These are phyloP conservation scores for Fusarium anguioides DNA, from an alignment of 2,329 filamentous ascomycete genomes.

Conservation along the genomic window DNA sequence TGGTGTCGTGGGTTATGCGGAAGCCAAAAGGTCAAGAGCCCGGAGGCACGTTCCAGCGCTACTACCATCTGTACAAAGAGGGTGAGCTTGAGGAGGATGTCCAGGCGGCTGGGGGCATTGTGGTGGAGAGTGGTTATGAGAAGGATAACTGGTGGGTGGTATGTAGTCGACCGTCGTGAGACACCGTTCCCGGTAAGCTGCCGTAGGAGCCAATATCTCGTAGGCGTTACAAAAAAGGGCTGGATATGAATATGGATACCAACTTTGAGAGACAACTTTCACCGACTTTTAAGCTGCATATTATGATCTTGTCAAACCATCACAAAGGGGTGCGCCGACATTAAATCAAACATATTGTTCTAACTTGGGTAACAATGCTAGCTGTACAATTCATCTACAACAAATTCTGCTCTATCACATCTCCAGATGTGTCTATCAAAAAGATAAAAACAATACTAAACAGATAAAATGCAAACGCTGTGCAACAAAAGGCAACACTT, in stretches of 20 bases:
- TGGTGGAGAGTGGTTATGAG: slow-evolving; percentile 88
- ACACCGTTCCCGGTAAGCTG: slow-evolving; percentile 16
- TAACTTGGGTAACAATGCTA: slow-evolving; percentile 28
- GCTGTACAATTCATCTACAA: slow-evolving; percentile 36
- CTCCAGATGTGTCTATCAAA: slow-evolving; percentile 28
- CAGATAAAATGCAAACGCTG: slow-evolving; percentile 23
- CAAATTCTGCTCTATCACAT: slow-evolving; percentile 31
- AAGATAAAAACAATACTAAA: slow-evolving; percentile 10
- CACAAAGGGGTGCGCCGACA: slow-evolving; percentile 13
- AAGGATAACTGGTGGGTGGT: slow-evolving; percentile 99
- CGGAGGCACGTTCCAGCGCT: slow-evolving; percentile 80
- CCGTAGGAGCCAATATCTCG: slow-evolving; percentile 3
- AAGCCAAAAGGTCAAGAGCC: slow-evolving; percentile 46
- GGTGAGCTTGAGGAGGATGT: slow-evolving; percentile 90
- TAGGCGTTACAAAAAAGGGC: slow-evolving; percentile 18
- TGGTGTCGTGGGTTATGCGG: slow-evolving; percentile 91
- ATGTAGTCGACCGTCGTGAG: slow-evolving; percentile 49
- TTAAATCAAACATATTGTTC: slow-evolving; percentile 14
- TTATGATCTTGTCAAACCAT: slow-evolving; percentile 19
- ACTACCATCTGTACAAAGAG: slow-evolving; percentile 91
- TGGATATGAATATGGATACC: slow-evolving; percentile 9
- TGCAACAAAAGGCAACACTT: slow-evolving; percentile 18
- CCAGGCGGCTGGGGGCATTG: slow-evolving; percentile 75
- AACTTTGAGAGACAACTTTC: slow-evolving; percentile 9
- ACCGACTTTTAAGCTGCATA: slow-evolving; percentile 1